Conservation (phyloP, 352 stramenopile species). For the Globisporangium ultimum region DNA sequence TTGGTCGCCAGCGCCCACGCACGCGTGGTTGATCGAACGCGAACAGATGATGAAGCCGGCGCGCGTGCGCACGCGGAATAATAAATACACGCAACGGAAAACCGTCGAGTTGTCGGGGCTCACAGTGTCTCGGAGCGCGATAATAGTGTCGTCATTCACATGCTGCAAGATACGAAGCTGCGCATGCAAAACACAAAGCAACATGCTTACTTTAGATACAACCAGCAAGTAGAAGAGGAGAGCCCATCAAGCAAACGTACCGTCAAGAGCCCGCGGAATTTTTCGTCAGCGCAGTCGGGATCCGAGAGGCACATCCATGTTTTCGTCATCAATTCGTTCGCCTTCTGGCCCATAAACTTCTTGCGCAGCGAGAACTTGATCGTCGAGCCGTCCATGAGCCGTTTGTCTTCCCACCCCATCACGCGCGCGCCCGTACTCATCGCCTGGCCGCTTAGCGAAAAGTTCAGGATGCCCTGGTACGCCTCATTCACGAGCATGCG, state of each 20-base stretch:
- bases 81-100: constrained; percentile 65
- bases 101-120: constrained; percentile 40
- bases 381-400: constrained; percentile 40
- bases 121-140: constrained; percentile 50
- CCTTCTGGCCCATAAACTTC: constrained; percentile 34
- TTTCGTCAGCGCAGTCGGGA: constrained; percentile 44
- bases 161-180: constrained; percentile 58
- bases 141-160: constrained; percentile 69
- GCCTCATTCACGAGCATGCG: constrained; percentile 29
- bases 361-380: constrained; percentile 74
- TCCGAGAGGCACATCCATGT: constrained; percentile 78
- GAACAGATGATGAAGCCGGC: constrained; percentile 65
- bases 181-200: constrained; percentile 4
- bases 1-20: constrained; percentile 14
- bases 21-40: constrained; percentile 36
- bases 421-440: constrained; percentile 49
- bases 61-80: constrained; percentile 66
- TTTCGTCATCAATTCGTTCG: constrained; percentile 41
- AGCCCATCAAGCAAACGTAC: constrained; percentile 12
- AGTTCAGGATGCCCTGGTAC: constrained; percentile 49
- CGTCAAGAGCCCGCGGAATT: constrained; percentile 62
- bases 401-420: constrained; percentile 68
- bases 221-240: background rate
- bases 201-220: background rate
- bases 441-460: constrained; percentile 44